These are phyloP conservation scores for Jaapia argillacea DNA, from an alignment of 768 basidiomycete genomes.

Conservation along the genomic window DNA sequence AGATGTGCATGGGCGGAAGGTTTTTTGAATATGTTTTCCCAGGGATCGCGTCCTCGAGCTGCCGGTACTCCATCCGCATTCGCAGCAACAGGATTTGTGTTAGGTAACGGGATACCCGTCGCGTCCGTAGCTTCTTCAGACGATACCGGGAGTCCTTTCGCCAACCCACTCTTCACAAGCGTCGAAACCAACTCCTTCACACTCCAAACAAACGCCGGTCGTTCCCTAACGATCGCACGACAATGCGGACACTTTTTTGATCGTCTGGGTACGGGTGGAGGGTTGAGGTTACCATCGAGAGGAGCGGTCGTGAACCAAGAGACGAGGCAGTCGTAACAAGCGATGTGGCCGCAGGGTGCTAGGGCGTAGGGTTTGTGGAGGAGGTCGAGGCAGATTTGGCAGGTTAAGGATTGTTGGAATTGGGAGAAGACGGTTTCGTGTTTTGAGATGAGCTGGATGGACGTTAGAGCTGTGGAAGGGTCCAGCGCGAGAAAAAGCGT, in stretches of 20 bases:
- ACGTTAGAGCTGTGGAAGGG: background rate
- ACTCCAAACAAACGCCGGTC: slow-evolving; percentile 38
- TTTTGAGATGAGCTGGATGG: slow-evolving; percentile 33
- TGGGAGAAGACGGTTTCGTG: slow-evolving; percentile 45
- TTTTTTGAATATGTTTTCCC: slow-evolving; percentile 51
- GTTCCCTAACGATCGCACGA: slow-evolving; percentile 29
- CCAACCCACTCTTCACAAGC: slow-evolving; percentile 44
- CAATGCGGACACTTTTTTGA: slow-evolving; percentile 35
- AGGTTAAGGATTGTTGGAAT: slow-evolving; percentile 56
- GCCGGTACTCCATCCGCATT: slow-evolving; percentile 17
- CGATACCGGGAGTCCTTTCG: slow-evolving; percentile 10
- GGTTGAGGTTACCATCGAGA: background rate
- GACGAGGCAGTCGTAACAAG: slow-evolving; percentile 63
- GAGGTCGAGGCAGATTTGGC: slow-evolving; percentile 72
- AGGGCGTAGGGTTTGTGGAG: slow-evolving; percentile 67
- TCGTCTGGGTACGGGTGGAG: slow-evolving; percentile 21
- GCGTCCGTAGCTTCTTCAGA: slow-evolving; percentile 4
- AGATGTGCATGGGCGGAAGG: background rate
- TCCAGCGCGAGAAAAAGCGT: background rate
- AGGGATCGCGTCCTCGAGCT: slow-evolving; percentile 54
- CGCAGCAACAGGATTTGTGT: slow-evolving; percentile 13
- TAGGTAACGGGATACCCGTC: slow-evolving; percentile 11
- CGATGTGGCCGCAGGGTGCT: slow-evolving; percentile 66
- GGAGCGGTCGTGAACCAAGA: slow-evolving; percentile 53
- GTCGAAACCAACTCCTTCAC: slow-evolving; percentile 35